Conservation (phyloP, 2,329 filamentous ascomycete species). For the Epichloe festucae region DNA sequence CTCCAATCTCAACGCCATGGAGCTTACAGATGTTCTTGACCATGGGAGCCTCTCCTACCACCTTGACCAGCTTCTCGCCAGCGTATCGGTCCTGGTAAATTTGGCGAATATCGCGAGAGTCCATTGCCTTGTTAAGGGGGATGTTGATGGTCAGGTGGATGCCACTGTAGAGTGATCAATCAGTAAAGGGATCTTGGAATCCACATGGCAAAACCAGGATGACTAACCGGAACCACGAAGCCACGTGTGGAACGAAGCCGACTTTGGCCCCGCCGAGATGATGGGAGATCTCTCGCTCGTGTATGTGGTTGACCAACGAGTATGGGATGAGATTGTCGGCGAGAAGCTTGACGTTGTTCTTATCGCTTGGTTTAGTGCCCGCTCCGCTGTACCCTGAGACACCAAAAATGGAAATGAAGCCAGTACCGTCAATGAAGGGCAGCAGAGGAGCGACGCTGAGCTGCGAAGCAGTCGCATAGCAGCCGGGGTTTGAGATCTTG, state of each 20-base stretch:
- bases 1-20: constrained; percentile 88
- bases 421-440: constrained; percentile 46
- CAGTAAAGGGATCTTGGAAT: background rate
- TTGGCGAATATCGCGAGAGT: constrained; percentile 80
- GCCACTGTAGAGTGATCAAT: constrained; percentile 40
- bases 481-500: constrained; percentile 85
- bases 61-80: constrained; percentile 88
- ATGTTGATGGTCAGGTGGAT: constrained; percentile 89
- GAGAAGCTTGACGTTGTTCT: constrained; percentile 66
- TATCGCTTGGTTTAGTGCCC: constrained; percentile 84
- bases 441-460: constrained; percentile 70
- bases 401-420: constrained; percentile 68
- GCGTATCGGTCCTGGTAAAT: constrained; percentile 94
- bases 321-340: constrained; percentile 79
- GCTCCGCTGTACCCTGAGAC: constrained; percentile 91
- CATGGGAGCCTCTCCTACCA: constrained; percentile 72
- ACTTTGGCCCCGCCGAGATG: constrained; percentile 59
- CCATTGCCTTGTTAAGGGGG: constrained; percentile 75
- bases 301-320: constrained; percentile 68
- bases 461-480: constrained; percentile 89
- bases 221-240: constrained; percentile 62
- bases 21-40: constrained; percentile 76
- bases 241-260: constrained; percentile 86
- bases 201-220: too few species aligned
- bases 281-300: constrained; percentile 77